Conservation (phyloP, 2,329 filamentous ascomycete genomes). For the Shiraia bambusicola region DNA sequence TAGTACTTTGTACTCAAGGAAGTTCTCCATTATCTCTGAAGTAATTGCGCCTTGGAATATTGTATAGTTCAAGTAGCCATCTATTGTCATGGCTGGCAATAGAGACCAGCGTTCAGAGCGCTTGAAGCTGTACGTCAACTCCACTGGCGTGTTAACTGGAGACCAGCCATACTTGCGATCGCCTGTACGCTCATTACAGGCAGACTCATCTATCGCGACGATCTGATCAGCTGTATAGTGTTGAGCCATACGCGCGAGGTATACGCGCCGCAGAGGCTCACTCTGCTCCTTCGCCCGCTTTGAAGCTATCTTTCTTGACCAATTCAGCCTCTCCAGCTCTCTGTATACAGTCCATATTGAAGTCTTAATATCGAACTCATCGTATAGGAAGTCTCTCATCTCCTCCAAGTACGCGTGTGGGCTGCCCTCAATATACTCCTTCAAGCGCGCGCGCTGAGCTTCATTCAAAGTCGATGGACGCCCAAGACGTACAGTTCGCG, state of each 20-base stretch:
- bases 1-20: not conserved
- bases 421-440: not conserved
- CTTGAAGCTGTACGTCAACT: not conserved
- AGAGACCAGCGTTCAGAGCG: not conserved
- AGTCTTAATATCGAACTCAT: not conserved
- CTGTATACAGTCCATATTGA: not conserved
- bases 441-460: not conserved
- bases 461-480: not conserved
- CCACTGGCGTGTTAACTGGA: not conserved
- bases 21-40: slow-evolving; percentile 1
- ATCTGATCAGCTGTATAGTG: slow-evolving; percentile 4
- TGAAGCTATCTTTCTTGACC: not conserved
- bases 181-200: slow-evolving; percentile 9
- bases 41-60: slow-evolving; percentile 3
- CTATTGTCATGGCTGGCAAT: slow-evolving; percentile 5
- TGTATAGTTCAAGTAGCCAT: slow-evolving; percentile 2
- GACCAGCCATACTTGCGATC: slow-evolving; percentile 5
- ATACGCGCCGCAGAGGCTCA: not conserved
- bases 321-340: not conserved
- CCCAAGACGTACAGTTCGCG: not conserved
- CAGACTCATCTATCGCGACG: slow-evolving; percentile 4
- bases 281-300: slow-evolving; percentile 3
- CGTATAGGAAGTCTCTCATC: slow-evolving; percentile 1
- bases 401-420: not conserved
- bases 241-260: not conserved